A percentile compares a stretch with the other conserved stretches of the same genome.
phyloP scores from a whole-genome alignment of 768 basidiomycete species.

The Tremella yokohamensis region DNA sequence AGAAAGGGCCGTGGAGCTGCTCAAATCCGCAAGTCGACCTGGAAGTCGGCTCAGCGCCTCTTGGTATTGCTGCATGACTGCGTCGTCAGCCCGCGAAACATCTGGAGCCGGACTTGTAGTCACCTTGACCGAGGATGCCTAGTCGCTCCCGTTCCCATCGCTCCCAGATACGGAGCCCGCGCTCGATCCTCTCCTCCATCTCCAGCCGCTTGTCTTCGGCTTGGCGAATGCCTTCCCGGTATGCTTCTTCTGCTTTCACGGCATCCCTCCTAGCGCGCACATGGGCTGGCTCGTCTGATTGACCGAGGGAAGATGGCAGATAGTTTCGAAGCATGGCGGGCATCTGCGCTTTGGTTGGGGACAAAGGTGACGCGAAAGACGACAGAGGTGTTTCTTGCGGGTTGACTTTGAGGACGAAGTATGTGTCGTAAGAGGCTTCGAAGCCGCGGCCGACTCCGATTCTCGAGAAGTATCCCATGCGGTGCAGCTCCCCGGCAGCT shows the following conservation, averaged over 20 bases:
- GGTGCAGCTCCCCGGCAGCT: conserved; percentile 62
- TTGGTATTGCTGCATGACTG: conserved; percentile 82
- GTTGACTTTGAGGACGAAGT: conserved; percentile 39
- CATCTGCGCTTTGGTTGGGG: conserved; percentile 35
- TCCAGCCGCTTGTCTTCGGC: conserved; percentile 80
- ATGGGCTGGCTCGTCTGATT: conserved; percentile 62
- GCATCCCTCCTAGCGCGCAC: conserved; percentile 72
- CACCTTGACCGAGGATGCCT: conserved; percentile 77
- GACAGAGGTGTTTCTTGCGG: conserved; percentile 7
- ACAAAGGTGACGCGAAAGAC: conserved; percentile 24
- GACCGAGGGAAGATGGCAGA: conserved; percentile 35
- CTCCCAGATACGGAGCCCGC: conserved; percentile 73
- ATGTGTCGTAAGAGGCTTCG: conserved; percentile 38
- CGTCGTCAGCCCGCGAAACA: background rate
- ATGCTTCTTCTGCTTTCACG: conserved; percentile 71
- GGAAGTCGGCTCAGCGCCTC: conserved; percentile 71
- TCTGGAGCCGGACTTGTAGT: conserved; percentile 8
- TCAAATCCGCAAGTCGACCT: conserved; percentile 61
- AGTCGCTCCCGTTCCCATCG: conserved; percentile 81
- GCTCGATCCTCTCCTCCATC: conserved; percentile 81
- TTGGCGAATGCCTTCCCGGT: conserved; percentile 73
- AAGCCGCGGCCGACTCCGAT: conserved; percentile 63
- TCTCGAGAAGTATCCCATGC: conserved; percentile 52
- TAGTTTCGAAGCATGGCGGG: conserved; percentile 32
- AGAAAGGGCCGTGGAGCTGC: conserved; percentile 69